Evolutionary conservation across 768 basidiomycete genomes (phyloP).

Genomic region (Sistotremastrum suecicum): DNA sequence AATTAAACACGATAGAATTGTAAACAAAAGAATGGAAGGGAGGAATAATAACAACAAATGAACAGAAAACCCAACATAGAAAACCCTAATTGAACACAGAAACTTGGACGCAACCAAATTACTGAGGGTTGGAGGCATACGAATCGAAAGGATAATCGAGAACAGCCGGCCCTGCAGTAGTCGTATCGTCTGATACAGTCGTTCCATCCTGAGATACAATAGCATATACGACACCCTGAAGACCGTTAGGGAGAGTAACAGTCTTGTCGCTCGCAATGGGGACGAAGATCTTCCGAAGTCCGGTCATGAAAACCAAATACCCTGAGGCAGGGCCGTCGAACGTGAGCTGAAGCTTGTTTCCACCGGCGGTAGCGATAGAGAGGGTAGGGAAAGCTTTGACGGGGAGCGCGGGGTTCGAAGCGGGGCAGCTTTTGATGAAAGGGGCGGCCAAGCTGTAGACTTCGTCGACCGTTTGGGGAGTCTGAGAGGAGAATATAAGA

Average conservation of each 20-base stretch:
- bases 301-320: conserved; percentile 24
- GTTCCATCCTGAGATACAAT: conserved; percentile 19
- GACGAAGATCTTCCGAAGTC: conserved; percentile 18
- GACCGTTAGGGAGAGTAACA: conserved; percentile 15
- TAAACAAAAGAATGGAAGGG: no score
- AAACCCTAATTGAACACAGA: no score
- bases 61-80: no score
- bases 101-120: no score
- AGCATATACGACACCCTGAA: conserved; percentile 21
- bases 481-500: conserved; percentile 18
- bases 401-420: conserved; percentile 23
- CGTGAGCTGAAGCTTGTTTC: conserved; percentile 14
- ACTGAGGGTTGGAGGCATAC: no score
- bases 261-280: conserved; percentile 13
- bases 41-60: no score
- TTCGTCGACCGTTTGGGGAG: conserved; percentile 22
- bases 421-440: conserved; percentile 24
- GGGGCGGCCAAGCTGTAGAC: conserved; percentile 9
- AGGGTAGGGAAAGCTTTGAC: conserved; percentile 25
- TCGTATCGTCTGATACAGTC: conserved; percentile 23
- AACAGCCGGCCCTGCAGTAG: conserved; percentile 26
- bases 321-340: conserved; percentile 10
- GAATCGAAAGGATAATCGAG: conserved; percentile 13
- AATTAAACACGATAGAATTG: no score
- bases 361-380: conserved; percentile 6